Evolutionary conservation across 495 filamentous ascomycete genomes (phyloP).

Genomic region (Neurospora sublineolata): DNA sequence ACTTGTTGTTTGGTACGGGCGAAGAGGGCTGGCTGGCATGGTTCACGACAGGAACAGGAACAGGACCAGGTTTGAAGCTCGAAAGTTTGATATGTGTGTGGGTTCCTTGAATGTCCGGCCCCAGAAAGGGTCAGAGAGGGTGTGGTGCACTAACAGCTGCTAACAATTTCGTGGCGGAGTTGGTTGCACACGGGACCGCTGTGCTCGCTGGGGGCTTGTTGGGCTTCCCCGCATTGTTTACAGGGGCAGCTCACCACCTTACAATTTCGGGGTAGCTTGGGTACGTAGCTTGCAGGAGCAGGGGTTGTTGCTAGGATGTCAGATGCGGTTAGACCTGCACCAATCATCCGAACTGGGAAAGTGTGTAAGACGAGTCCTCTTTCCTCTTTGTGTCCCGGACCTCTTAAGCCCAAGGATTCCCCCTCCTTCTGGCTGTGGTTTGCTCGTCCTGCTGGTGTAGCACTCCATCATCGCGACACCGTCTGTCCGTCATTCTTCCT

Average conservation of each 20-base stretch:
- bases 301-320: not conserved
- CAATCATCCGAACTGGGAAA: not conserved
- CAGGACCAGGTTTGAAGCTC: not conserved
- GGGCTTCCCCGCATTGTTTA: not conserved
- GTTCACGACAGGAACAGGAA: not conserved
- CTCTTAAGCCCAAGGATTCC: not conserved
- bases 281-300: not conserved
- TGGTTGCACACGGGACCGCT: not conserved
- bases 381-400: not conserved
- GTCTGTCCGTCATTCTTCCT: not conserved
- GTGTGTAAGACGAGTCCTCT: not conserved
- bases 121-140: not conserved
- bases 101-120: not conserved
- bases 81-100: not conserved
- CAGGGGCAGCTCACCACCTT: not conserved
- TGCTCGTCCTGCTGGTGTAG: not conserved
- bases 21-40: not conserved
- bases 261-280: not conserved
- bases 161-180: not conserved
- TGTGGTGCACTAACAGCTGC: not conserved
- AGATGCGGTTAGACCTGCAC: not conserved
- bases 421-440: not conserved
- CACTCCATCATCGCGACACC: not conserved
- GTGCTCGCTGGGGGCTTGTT: not conserved
- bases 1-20: not conserved